These are phyloP conservation scores for Papiliotrema fonsecae DNA, from an alignment of 1,284 basidiomycete species.

Conservation along the genomic window DNA sequence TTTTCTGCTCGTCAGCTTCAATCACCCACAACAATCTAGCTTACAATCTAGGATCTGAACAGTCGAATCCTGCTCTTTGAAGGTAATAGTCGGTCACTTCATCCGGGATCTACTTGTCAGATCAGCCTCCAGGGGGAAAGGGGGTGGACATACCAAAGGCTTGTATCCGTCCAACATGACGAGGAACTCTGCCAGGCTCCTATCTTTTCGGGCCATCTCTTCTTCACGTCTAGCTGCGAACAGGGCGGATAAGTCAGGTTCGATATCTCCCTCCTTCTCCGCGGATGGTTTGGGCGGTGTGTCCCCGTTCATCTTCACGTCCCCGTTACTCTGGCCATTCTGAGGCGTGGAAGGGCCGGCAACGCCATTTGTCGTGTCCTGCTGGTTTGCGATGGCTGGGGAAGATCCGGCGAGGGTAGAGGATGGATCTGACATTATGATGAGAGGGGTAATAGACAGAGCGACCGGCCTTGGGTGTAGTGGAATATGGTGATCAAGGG, in stretches of 20 bases:
- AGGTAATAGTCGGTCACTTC: constrained; percentile 98
- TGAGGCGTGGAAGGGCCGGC: constrained; percentile 1
- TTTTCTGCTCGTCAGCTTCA: constrained; percentile 58
- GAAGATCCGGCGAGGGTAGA: constrained; percentile 6
- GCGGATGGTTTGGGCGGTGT: neutral
- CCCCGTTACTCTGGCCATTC: neutral
- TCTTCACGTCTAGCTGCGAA: constrained; percentile 51
- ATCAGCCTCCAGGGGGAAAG: neutral
- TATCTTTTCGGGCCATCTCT: constrained; percentile 71
- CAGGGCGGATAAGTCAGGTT: constrained; percentile 27
- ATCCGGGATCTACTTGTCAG: constrained; percentile 75
- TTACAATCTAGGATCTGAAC: constrained; percentile 84
- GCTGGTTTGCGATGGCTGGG: neutral
- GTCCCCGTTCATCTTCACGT: constrained; percentile 2
- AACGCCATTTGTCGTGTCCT: neutral
- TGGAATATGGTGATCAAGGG: neutral
- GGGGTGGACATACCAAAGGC: constrained; percentile 71
- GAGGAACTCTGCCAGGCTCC: constrained; percentile 89
- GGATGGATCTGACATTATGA: constrained; percentile 9
- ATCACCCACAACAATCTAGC: no score
- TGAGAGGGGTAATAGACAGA: neutral
- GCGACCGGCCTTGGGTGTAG: neutral
- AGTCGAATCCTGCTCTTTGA: constrained; percentile 93
- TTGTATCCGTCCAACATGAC: constrained; percentile 95
- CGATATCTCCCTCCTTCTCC: constrained; percentile 1